Base-by-base conservation (phyloP, 306 rosid genomes). In the Trifolium repens region DNA sequence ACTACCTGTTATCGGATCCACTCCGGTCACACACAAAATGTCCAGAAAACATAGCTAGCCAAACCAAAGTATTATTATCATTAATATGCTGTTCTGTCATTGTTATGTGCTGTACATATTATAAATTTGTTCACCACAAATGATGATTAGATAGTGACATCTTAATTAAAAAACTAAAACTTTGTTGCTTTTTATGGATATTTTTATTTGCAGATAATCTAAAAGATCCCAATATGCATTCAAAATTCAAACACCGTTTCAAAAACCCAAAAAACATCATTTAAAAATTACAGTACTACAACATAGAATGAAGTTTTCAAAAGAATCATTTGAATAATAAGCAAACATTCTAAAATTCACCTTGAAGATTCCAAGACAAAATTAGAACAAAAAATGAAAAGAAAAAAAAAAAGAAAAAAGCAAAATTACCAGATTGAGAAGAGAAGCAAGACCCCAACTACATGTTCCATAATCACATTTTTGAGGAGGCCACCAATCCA, bases 401-500 rank as follows among this genome's bases (percentile, higher is more conserved):
- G 3, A 49, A 8, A 8, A 54, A 9, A 17, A 16, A 13, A 9
- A 4, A 16, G 9, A 4, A 34, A 0, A 72, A 50, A 50, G 55
- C 15, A 47, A 63, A 47, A 54, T 67, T 78, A 94, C 99, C 96
- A 94, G 90, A 85, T 92, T 94, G 64, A 94, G 93, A 66, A 94
- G 89, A 80, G 97, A 89, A 69, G 97, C 90, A 42, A 27, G 89
- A 59, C 90, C 97, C 99, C 99, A 94, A 78, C 96, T 90, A 70
- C 99, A 94, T 17, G 84, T 86, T 0, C 96, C 97, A 85, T 94
- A 94, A 69, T 94, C 99, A 70, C 99, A 94, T 87, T 94, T 94
- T 86, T 89, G 87, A 69, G 97, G 96, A 57, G 99, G 99, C 99
- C 99, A 94, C 99, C 99, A 94, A 79, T 94, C 99, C 67, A 94